A percentile compares a stretch with the other conserved stretches of the same genome.
These are phyloP conservation scores for Mariannaea sp. DNA, from an alignment of 2,329 filamentous ascomycete species.

Conservation along the genomic window DNA sequence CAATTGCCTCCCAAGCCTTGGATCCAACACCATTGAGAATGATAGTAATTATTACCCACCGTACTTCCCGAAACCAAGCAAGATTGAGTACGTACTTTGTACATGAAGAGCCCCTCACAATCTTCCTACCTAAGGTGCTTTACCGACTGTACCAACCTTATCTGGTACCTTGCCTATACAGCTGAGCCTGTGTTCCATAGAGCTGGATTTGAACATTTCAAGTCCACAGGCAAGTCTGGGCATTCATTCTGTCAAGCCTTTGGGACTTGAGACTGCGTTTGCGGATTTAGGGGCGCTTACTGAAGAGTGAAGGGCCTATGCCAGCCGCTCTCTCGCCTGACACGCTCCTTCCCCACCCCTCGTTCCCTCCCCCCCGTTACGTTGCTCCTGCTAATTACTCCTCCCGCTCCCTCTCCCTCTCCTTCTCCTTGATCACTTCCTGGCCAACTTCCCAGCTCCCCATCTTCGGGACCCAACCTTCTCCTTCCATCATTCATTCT, in stretches of 20 bases:
- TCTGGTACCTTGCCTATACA: neutral
- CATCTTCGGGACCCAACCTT: slow-evolving; percentile 28
- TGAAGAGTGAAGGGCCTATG: slow-evolving; percentile 10
- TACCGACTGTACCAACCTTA: too few relatives aligned
- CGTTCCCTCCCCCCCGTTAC: slow-evolving; percentile 22
- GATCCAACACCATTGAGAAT: too few relatives aligned
- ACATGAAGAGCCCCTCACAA: too few relatives aligned
- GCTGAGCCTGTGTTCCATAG: neutral
- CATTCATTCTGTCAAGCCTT: too few relatives aligned
- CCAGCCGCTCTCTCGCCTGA: slow-evolving; percentile 14
- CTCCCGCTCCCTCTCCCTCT: slow-evolving; percentile 27
- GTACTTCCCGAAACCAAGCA: too few relatives aligned
- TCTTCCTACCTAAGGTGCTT: too few relatives aligned
- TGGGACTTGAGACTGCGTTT: too few relatives aligned
- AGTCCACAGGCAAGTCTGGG: too few relatives aligned
- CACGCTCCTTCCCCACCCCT: slow-evolving; percentile 35
- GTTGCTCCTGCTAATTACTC: slow-evolving; percentile 28
- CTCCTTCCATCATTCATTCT: slow-evolving; percentile 21
- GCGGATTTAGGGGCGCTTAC: slow-evolving; percentile 1
- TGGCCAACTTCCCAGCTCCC: slow-evolving; percentile 19
- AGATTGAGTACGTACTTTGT: too few relatives aligned
- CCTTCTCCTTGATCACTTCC: slow-evolving; percentile 26
- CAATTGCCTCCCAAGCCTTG: too few relatives aligned
- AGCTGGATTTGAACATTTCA: too few relatives aligned
- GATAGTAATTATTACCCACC: too few relatives aligned